Evolutionary conservation across 1,284 basidiomycete genomes (phyloP).

Genomic region (Bondarzewia mesenterica): DNA sequence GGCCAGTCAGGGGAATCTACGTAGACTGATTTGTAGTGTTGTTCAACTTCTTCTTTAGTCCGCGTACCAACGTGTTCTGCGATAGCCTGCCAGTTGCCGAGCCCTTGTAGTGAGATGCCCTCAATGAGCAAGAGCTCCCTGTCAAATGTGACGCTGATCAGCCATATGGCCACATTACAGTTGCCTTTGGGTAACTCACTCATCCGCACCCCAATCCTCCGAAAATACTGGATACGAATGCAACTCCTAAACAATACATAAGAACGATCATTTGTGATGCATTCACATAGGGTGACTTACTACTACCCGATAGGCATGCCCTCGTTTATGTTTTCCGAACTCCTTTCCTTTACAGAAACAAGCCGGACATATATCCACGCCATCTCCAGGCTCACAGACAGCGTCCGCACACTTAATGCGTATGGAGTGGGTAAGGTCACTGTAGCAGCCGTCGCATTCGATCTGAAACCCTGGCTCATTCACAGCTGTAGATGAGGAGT

Average conservation of each 20-base stretch:
- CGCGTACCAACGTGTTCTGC: conserved; percentile 94
- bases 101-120: conserved; percentile 81
- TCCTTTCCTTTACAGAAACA: conserved; percentile 94
- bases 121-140: conserved; percentile 90
- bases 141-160: conserved; percentile 1
- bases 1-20: conserved; percentile 76
- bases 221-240: conserved; percentile 95
- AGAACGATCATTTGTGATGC: background rate
- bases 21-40: conserved; percentile 84
- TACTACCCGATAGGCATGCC: conserved; percentile 90
- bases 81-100: conserved; percentile 97
- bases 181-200: conserved; percentile 43
- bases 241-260: conserved; percentile 58
- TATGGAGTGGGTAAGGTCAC: conserved; percentile 82
- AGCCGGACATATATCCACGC: conserved; percentile 80
- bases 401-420: conserved; percentile 87
- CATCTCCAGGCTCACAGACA: conserved; percentile 65
- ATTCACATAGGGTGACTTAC: conserved; percentile 35
- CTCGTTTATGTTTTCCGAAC: conserved; percentile 79
- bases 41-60: conserved; percentile 90
- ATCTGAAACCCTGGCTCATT: conserved; percentile 74
- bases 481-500: conserved; percentile 36
- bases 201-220: conserved; percentile 97
- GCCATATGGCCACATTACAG: background rate
- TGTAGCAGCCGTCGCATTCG: conserved; percentile 64